phyloP scores from a whole-genome alignment of 768 basidiomycete genomes.

The Termitomyces sp. region DNA sequence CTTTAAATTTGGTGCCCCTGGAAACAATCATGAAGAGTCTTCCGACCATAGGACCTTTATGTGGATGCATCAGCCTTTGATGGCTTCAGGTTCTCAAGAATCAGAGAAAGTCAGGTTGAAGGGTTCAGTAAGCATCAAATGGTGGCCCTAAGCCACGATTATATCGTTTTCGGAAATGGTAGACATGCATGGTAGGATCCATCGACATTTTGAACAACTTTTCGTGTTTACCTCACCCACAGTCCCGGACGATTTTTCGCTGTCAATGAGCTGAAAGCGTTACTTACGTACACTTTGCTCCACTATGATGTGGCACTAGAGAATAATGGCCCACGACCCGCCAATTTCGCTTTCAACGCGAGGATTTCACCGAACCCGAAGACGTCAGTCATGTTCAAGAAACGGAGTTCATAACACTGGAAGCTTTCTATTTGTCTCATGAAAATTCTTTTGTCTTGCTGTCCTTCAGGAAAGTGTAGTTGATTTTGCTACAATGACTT shows the following conservation, averaged over 20 bases:
- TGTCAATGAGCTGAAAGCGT: slow-evolving; percentile 32
- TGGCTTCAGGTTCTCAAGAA: slow-evolving; percentile 32
- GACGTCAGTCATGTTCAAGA: slow-evolving; percentile 34
- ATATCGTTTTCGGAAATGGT: slow-evolving; percentile 11
- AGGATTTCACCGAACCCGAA: slow-evolving; percentile 24
- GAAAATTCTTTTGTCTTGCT: no score
- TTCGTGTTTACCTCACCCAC: not conserved
- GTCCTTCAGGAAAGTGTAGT: no score
- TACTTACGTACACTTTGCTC: slow-evolving; percentile 31
- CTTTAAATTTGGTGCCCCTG: not conserved
- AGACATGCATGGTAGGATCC: slow-evolving; percentile 8
- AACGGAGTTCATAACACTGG: slow-evolving; percentile 7
- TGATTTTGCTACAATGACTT: no score
- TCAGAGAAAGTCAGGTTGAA: slow-evolving; percentile 21
- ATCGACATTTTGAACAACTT: not conserved
- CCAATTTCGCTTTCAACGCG: slow-evolving; percentile 2
- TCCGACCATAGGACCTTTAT: slow-evolving; percentile 11
- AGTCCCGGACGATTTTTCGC: slow-evolving; percentile 41
- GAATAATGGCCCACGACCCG: not conserved
- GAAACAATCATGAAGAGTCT: not conserved
- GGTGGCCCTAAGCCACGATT: slow-evolving; percentile 22
- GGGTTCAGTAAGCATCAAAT: slow-evolving; percentile 23
- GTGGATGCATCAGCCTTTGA: slow-evolving; percentile 28
- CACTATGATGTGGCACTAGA: slow-evolving; percentile 33
- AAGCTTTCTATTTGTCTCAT: no score